These are phyloP conservation scores for Salix brachista DNA, from an alignment of 345 rosid genomes.

Conservation along the genomic window DNA sequence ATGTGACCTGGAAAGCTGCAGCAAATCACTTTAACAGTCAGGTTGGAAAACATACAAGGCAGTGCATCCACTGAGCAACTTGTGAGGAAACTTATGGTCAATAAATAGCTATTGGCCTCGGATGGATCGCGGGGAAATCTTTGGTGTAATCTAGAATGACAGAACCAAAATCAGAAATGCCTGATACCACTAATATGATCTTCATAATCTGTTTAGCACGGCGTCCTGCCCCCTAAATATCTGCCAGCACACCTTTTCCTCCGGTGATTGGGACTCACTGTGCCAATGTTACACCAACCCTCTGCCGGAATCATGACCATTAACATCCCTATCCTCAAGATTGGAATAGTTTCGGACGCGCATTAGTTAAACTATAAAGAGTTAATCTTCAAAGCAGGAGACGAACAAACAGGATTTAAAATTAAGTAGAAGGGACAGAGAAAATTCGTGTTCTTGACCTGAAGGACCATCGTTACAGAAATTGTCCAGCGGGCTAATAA, in stretches of 20 bases:
- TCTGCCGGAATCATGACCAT: neutral
- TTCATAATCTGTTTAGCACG: too few relatives aligned
- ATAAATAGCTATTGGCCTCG: neutral
- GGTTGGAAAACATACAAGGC: neutral
- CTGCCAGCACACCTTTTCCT: neutral
- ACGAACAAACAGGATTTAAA: neutral
- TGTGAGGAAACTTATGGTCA: neutral
- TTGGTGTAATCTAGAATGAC: neutral
- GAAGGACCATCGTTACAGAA: neutral
- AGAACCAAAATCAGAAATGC: neutral
- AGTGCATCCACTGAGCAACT: neutral
- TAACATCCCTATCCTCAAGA: neutral
- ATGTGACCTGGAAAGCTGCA: neutral
- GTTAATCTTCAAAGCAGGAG: neutral
- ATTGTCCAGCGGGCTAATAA: neutral
- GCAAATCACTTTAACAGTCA: neutral
- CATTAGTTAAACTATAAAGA: too few relatives aligned
- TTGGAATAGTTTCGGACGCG: neutral
- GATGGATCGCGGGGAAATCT: neutral
- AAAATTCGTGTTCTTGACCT: neutral
- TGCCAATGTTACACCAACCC: neutral
- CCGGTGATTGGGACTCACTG: neutral
- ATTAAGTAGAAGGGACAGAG: neutral
- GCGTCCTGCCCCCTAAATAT: neutral
- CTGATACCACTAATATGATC: neutral